Evolutionary conservation across 257 asterid genomes (phyloP).

Genomic region (Handroanthus guayacan): DNA sequence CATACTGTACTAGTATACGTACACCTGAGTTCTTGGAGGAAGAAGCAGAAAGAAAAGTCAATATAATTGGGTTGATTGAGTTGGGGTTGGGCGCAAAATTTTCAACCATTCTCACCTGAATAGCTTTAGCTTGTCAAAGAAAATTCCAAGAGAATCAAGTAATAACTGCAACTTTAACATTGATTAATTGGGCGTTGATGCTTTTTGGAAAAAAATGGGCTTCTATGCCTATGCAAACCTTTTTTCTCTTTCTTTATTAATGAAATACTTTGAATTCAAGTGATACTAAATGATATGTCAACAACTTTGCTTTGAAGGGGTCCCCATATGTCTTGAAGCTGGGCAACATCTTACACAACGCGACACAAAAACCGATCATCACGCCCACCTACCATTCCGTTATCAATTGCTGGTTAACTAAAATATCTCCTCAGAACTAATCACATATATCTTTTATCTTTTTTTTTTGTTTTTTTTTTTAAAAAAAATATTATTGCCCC

Average conservation of each 20-base stretch:
- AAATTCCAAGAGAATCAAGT: conserved; percentile 27
- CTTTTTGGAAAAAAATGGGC: background rate
- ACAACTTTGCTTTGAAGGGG: conserved; percentile 41
- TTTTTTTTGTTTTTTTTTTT: too few species aligned
- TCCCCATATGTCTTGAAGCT: conserved; percentile 45
- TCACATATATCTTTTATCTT: background rate
- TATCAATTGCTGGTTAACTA: conserved; percentile 9
- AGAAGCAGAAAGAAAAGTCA: conserved; percentile 25
- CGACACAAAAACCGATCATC: conserved; percentile 49
- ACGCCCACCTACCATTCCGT: conserved; percentile 48
- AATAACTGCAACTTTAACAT: background rate
- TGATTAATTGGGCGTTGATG: conserved; percentile 14
- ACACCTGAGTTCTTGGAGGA: conserved; percentile 11
- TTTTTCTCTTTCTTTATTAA: background rate
- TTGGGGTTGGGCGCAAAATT: background rate
- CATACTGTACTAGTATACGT: background rate
- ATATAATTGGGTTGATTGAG: background rate
- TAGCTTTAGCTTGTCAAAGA: conserved; percentile 7
- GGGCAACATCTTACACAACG: conserved; percentile 42
- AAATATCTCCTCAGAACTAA: background rate
- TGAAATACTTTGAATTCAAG: conserved; percentile 31
- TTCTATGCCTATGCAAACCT: background rate
- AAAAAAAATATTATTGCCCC: too few species aligned
- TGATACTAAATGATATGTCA: conserved; percentile 40
- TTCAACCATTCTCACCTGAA: conserved; percentile 20